Conservation (phyloP, 306 rosid species). For the Alnus rubra region DNA sequence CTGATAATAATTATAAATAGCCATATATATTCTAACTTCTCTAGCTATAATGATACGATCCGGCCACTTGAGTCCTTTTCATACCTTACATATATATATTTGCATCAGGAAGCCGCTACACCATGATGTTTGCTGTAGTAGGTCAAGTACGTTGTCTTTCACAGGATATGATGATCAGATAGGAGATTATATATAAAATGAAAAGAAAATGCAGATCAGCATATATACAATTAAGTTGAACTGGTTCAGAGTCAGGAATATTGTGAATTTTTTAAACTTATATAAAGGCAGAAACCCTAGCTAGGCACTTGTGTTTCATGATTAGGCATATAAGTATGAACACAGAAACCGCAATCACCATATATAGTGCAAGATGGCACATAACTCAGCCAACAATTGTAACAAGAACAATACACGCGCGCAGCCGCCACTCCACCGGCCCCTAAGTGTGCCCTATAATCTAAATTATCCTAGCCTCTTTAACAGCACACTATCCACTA, state of each 20-base stretch:
- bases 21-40: neutral
- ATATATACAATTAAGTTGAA: neutral
- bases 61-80: slow-evolving; percentile 18
- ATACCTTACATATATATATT: slow-evolving; percentile 10
- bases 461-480: slow-evolving; percentile 35
- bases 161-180: slow-evolving; percentile 4
- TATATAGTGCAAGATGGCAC: neutral
- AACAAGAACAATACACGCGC: slow-evolving; percentile 31
- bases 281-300: neutral
- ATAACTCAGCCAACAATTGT: slow-evolving; percentile 34
- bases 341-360: neutral
- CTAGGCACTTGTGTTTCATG: neutral
- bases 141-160: slow-evolving; percentile 31
- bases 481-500: slow-evolving; percentile 67
- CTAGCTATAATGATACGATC: slow-evolving; percentile 1
- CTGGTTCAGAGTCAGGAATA: too few relatives aligned
- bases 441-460: slow-evolving; percentile 33
- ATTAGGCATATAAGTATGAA: neutral
- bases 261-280: neutral
- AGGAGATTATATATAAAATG: slow-evolving; percentile 1
- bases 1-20: neutral
- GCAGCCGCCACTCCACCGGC: slow-evolving; percentile 12
- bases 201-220: neutral
- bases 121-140: slow-evolving; percentile 32
- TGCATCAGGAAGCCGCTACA: slow-evolving; percentile 27